Evolutionary conservation across 768 basidiomycete species (phyloP), one percentile per base, ranked within the genome.

Genomic region (Amanita molliuscula): DNA sequence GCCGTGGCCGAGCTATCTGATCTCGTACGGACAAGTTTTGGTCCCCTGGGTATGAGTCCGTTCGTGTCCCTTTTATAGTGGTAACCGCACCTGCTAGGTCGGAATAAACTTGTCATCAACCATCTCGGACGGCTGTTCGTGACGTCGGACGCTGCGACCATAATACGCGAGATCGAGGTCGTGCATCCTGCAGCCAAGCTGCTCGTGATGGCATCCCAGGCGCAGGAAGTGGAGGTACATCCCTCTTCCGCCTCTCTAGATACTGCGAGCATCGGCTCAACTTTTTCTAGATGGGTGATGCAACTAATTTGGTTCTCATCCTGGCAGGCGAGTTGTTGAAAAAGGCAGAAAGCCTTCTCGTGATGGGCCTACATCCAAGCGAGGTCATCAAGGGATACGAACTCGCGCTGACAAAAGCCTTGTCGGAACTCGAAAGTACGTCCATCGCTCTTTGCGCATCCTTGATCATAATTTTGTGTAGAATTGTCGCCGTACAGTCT

Each of bases 141-240:
- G 53, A 99, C 96, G 29, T 95, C 92, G 42, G 95, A 99, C 78
- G 95, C 96, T 8, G 96, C 96, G 10, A 98, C 95, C 52, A 98
- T 99, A 67, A 92, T 99, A 61, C 79, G 86, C 56, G 96, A 99
- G 70, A 83, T 98, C 62, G 96, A 99, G 63, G 92, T 99, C 50
- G 92, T 98, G 13, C 96, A 99, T 66, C 96, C 96, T 1, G 96
- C 95, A 4, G 96, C 94, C 28, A 99, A 98, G 64, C 73, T 99
- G n/a, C 71, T 98, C n/a, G 95, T 97, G 11, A 96, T 97, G 92
- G 91, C 93, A 23, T 90, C 88, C 23, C 93, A 97, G 61, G 89
- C 95, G 10, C 96, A 98, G 64, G 96, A 97, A 64, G 65, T 82
- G 0, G 95, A 98, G 78, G 93, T 91, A 51, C 54, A 26, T 11